A percentile compares a stretch with the other conserved stretches of the same genome.
phyloP scores from a whole-genome alignment of 495 filamentous ascomycete species.

The Rhypophila decipiens region DNA sequence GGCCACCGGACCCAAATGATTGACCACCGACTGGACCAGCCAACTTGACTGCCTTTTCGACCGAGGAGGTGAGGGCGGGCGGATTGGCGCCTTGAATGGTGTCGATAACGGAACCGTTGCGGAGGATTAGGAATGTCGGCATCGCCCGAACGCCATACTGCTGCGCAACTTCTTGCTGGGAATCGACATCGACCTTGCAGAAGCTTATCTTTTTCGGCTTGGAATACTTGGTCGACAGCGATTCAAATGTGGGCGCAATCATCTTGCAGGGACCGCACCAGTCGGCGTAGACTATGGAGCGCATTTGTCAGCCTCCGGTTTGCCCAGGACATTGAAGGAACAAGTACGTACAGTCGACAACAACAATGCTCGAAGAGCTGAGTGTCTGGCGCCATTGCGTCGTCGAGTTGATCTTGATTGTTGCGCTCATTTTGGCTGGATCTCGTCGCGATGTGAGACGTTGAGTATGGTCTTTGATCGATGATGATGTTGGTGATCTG shows the following conservation, averaged over 20 bases:
- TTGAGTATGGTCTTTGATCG: neutral
- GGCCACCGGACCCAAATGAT: constrained; percentile 34
- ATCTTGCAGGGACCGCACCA: constrained; percentile 69
- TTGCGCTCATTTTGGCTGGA: constrained; percentile 20
- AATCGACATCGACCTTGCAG: constrained; percentile 57
- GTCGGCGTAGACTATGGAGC: constrained; percentile 50
- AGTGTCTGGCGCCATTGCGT: constrained; percentile 39
- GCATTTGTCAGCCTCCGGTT: constrained; percentile 7
- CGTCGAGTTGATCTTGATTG: constrained; percentile 32
- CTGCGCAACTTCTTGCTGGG: constrained; percentile 47
- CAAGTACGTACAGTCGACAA: constrained; percentile 40
- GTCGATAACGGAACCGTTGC: constrained; percentile 61
- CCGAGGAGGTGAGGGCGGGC: constrained; percentile 61
- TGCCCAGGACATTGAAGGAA: neutral
- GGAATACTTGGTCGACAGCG: constrained; percentile 48
- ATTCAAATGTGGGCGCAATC: constrained; percentile 59
- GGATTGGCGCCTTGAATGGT: constrained; percentile 77
- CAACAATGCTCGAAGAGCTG: constrained; percentile 34
- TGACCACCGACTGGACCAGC: constrained; percentile 41
- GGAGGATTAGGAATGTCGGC: constrained; percentile 88
- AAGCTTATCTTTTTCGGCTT: constrained; percentile 51
- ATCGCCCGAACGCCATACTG: constrained; percentile 54
- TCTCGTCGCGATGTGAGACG: neutral
- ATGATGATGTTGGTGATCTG: neutral
- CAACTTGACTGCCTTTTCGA: constrained; percentile 65